Evolutionary conservation across 2,329 filamentous ascomycete genomes (phyloP), one percentile per base, ranked within the genome.

Genomic region (Hypoxylon sp.): DNA sequence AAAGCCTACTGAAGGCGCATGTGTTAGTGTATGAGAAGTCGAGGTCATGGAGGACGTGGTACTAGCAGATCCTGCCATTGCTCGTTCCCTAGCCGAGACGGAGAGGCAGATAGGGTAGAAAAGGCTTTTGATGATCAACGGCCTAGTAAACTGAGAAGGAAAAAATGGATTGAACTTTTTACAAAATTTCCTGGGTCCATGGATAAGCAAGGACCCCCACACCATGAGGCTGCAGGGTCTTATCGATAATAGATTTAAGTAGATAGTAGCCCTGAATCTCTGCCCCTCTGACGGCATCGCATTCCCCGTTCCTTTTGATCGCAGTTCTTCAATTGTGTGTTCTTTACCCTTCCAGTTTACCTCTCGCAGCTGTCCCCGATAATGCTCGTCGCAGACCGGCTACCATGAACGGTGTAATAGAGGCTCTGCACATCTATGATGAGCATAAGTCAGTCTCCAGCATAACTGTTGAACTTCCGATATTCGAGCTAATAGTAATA

Each of bases 371-470:
- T 53, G 38, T 58, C 53, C 9, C 53, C 34, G 60, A 76, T 58
- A 48, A 77, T 78, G 75, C 70, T 68, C 67, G 70, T 72, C 65
- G 65, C 70, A 68, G 72, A 68, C 70, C 76, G 68, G 68, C 77
- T 79, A 90, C 81, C 79, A 95, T 94, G 92, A 93, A 88, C 83
- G 90, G 93, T 83, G 89, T 92, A 78, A 92, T 99, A 78, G 95
- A 98, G 85, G 96, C 95, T 79, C 86, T 99, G 77, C 95, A 98
- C 84, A 94, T 99, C 79, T 98, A 92, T 81, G 94, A 98, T 87
- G 94, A 98, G 84, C 90, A 94, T 82, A 93, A 94, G 94, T 97
- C 83, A 77, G 87, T 75, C 13, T 21, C 21, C 2, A 51, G 51
- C n/a, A 14, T n/a, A 28, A 7, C 23, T 6, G 32, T 48, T 3